Evolutionary conservation across 192 early-diverging fungal genomes (phyloP).

Genomic region (Umbelopsis vinacea): DNA sequence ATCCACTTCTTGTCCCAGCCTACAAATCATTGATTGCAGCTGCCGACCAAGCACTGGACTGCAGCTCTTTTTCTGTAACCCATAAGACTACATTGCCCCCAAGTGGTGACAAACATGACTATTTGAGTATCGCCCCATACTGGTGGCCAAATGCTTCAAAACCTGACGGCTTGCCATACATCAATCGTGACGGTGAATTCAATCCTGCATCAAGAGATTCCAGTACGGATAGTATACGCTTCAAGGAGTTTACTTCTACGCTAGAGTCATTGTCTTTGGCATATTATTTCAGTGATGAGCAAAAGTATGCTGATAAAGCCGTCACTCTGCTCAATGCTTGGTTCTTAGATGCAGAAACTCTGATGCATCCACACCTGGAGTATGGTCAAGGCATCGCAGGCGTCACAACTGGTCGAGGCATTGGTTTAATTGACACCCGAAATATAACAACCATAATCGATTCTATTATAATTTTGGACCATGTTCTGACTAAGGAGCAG

Average conservation of each 20-base stretch:
- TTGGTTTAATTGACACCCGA: constrained; percentile 15
- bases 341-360: constrained; percentile 14
- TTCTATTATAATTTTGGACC: not conserved
- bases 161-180: not conserved
- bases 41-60: constrained; percentile 5
- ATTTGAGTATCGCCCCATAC: constrained; percentile 20
- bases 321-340: not conserved
- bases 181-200: constrained; percentile 14
- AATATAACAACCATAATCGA: not conserved
- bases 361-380: constrained; percentile 18
- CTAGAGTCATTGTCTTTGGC: not conserved
- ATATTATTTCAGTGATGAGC: constrained; percentile 20
- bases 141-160: constrained; percentile 22
- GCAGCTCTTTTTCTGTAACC: constrained; percentile 2
- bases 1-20: not conserved
- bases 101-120: constrained; percentile 24
- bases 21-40: constrained; percentile 9
- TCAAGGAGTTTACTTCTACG: not conserved
- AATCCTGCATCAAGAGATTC: constrained; percentile 15
- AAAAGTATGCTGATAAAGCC: constrained; percentile 13
- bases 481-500: not conserved
- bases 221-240: not conserved
- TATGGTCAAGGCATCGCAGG: constrained; percentile 19
- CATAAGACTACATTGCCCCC: constrained; percentile 11
- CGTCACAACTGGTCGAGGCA: not conserved